phyloP scores from a whole-genome alignment of 805 yeast genomes.

The Groenewaldozyma tartarivorans region DNA sequence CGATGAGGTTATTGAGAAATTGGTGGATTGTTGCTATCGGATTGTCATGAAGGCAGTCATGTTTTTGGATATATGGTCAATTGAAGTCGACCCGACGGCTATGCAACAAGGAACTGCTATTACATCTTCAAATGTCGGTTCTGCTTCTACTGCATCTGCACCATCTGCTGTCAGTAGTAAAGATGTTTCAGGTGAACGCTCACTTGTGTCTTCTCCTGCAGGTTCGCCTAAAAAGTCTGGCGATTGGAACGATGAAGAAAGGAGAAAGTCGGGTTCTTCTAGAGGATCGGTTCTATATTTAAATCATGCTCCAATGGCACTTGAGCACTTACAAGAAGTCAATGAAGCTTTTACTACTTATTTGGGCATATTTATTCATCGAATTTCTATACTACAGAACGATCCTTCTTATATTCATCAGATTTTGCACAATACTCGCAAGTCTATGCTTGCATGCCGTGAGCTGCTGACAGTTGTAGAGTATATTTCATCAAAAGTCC shows the following conservation, averaged over 20 bases:
- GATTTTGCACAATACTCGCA: constrained; percentile 28
- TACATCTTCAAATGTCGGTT: neutral
- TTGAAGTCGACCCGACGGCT: constrained; percentile 13
- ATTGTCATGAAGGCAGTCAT: constrained; percentile 25
- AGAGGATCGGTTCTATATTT: constrained; percentile 20
- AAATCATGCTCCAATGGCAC: constrained; percentile 22
- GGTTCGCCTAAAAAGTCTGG: neutral
- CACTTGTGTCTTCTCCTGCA: neutral
- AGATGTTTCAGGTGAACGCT: neutral
- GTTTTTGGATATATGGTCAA: constrained; percentile 24
- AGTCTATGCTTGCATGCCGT: constrained; percentile 31
- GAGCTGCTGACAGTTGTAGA: constrained; percentile 31
- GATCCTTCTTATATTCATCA: constrained; percentile 25
- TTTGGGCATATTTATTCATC: constrained; percentile 25
- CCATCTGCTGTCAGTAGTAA: neutral
- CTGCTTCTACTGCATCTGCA: neutral
- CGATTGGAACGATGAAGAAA: neutral
- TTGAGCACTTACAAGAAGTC: constrained; percentile 27
- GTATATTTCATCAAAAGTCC: constrained; percentile 19
- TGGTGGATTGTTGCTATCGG: constrained; percentile 24
- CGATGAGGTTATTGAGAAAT: constrained; percentile 23
- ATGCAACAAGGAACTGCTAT: constrained; percentile 7
- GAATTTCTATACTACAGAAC: constrained; percentile 18
- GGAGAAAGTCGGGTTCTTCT: constrained; percentile 4
- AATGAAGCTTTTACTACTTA: constrained; percentile 26